These are phyloP conservation scores for Cyclotella sp. DNA, from an alignment of 108 stramenopile species.

Conservation along the genomic window DNA sequence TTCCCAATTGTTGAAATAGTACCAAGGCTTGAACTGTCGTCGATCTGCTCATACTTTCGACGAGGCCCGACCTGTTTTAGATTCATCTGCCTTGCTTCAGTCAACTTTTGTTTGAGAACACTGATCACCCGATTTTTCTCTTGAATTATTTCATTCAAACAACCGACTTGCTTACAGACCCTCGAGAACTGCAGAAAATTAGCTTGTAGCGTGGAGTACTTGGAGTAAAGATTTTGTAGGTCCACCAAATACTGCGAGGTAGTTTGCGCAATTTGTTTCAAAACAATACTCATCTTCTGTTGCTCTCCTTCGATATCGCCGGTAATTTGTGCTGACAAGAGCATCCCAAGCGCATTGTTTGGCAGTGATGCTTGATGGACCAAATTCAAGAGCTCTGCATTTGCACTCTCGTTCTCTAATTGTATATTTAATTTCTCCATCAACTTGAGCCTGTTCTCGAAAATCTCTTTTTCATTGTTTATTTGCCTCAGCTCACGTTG, in stretches of 20 bases:
- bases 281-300: not conserved
- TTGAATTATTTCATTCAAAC: slow-evolving; percentile 33
- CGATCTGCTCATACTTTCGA: not conserved
- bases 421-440: slow-evolving; percentile 2
- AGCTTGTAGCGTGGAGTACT: slow-evolving; percentile 2
- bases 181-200: slow-evolving; percentile 16
- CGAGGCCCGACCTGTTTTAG: not conserved
- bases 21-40: slow-evolving; percentile 29
- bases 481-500: slow-evolving; percentile 10
- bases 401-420: slow-evolving; percentile 8
- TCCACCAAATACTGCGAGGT: slow-evolving; percentile 25
- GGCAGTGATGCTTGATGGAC: not conserved
- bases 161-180: slow-evolving; percentile 22
- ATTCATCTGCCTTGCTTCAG: slow-evolving; percentile 8
- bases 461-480: not conserved
- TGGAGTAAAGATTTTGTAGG: slow-evolving; percentile 17
- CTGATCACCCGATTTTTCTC: slow-evolving; percentile 31
- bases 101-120: slow-evolving; percentile 21
- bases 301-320: not conserved
- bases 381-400: not conserved
- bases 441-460: not conserved
- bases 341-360: not conserved
- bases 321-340: not conserved
- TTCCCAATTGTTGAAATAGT: slow-evolving; percentile 20
- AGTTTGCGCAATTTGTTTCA: slow-evolving; percentile 11